Evolutionary conservation across 2,329 filamentous ascomycete genomes (phyloP).

Genomic region (Fusarium heterosporum): DNA sequence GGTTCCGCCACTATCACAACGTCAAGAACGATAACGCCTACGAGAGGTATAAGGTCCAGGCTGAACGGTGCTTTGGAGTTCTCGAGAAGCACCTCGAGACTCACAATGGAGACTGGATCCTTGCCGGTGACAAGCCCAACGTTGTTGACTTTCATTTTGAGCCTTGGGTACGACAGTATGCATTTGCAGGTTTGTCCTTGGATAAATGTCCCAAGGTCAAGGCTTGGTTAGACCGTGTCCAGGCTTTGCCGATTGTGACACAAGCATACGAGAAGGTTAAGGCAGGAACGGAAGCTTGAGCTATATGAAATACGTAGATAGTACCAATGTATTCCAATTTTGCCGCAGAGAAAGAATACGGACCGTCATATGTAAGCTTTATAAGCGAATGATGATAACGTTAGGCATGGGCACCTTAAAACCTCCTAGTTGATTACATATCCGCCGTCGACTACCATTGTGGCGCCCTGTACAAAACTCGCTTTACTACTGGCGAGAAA

Average conservation of each 20-base stretch:
- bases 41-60: conserved; percentile 14
- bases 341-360: too few species aligned
- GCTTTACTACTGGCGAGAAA: conserved; percentile 62
- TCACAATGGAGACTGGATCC: conserved; percentile 14
- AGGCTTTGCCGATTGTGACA: conserved; percentile 5
- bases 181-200: conserved; percentile 8
- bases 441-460: conserved; percentile 65
- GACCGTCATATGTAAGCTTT: too few species aligned
- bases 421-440: conserved; percentile 65
- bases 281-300: conserved; percentile 11
- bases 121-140: conserved; percentile 9
- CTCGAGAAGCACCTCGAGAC: conserved; percentile 21
- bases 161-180: conserved; percentile 19
- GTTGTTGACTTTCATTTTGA: conserved; percentile 31
- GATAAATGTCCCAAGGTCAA: conserved; percentile 8
- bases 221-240: conserved; percentile 16
- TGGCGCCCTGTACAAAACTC: conserved; percentile 64
- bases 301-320: too few species aligned
- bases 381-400: too few species aligned
- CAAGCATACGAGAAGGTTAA: conserved; percentile 23
- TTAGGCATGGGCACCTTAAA: too few species aligned
- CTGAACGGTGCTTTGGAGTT: conserved; percentile 10
- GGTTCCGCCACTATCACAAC: conserved; percentile 20
- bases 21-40: conserved; percentile 24
- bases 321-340: too few species aligned